Conservation (phyloP, 805 yeast genomes). For the Saccharomycopsis fermentans region DNA sequence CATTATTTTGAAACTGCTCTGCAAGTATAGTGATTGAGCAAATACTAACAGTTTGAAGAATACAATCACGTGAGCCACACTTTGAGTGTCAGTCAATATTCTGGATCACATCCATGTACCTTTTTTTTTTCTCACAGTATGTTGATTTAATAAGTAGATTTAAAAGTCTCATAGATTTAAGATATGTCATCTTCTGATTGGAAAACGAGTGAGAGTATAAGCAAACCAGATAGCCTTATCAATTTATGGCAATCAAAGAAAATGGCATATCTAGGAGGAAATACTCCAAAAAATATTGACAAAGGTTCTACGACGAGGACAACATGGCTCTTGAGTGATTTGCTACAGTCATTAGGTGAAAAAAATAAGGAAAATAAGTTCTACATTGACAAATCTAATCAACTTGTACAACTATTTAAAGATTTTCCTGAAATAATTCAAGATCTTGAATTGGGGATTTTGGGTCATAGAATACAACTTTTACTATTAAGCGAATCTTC, state of each 20-base stretch:
- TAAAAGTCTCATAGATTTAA: too few species aligned
- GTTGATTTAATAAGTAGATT: too few species aligned
- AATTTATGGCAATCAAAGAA: neutral
- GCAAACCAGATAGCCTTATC: too few species aligned
- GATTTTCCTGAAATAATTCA: constrained; percentile 49
- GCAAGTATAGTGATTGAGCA: too few species aligned
- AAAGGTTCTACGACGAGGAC: constrained; percentile 1
- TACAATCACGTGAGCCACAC: too few species aligned
- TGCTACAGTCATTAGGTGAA: constrained; percentile 46
- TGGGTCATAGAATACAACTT: constrained; percentile 48
- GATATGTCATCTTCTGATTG: too few species aligned
- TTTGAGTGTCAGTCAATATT: too few species aligned
- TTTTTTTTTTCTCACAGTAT: too few species aligned
- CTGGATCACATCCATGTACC: too few species aligned
- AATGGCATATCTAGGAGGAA: neutral
- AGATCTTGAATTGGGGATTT: constrained; percentile 52
- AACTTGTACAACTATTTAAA: constrained; percentile 45
- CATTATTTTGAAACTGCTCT: too few species aligned
- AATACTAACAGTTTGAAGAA: too few species aligned
- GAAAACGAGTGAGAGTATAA: too few species aligned
- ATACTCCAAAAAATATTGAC: neutral
- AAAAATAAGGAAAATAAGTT: constrained; percentile 39
- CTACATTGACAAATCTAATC: constrained; percentile 54
- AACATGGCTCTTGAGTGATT: constrained; percentile 49
- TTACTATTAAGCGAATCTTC: constrained; percentile 48